phyloP scores from a whole-genome alignment of 1,284 basidiomycete genomes.

The Tausonia pullulans region DNA sequence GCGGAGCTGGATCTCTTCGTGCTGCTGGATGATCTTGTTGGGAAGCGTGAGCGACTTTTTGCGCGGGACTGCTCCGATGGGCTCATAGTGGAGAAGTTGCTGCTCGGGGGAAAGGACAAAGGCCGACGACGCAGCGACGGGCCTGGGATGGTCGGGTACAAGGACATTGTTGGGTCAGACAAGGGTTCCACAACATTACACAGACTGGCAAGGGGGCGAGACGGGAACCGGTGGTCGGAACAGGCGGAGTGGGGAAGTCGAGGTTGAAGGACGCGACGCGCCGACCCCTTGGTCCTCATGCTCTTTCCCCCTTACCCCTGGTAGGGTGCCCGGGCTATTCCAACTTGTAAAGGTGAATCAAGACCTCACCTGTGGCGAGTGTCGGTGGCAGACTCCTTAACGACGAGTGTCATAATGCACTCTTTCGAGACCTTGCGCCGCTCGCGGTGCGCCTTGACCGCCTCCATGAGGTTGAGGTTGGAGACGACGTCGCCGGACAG shows the following conservation, averaged over 20 bases:
- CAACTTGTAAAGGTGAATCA: conserved; percentile 17
- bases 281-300: too few relatives aligned
- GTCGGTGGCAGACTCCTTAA: conserved; percentile 39
- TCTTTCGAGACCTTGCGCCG: conserved; percentile 78
- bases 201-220: neutral
- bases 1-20: conserved; percentile 62
- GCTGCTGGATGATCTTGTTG: conserved; percentile 50
- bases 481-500: conserved; percentile 90
- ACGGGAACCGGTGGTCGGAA: too few relatives aligned
- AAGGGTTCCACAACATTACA: neutral
- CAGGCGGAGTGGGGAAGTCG: too few relatives aligned
- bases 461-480: conserved; percentile 79
- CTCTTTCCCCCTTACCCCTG: too few relatives aligned
- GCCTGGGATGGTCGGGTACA: conserved; percentile 23
- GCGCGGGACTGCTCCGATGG: conserved; percentile 52
- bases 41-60: conserved; percentile 52
- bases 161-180: too few relatives aligned
- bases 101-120: conserved; percentile 61
- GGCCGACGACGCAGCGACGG: conserved; percentile 42
- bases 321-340: too few relatives aligned
- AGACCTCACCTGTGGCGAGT: conserved; percentile 52
- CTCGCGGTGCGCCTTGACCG: conserved; percentile 79
- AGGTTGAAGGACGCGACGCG: too few relatives aligned
- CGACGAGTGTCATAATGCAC: conserved; percentile 91
- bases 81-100: conserved; percentile 60